A percentile compares a stretch with the other conserved stretches of the same genome.
These are phyloP conservation scores for Sporothrix curviconia DNA, from an alignment of 2,329 filamentous ascomycete species.

Conservation along the genomic window DNA sequence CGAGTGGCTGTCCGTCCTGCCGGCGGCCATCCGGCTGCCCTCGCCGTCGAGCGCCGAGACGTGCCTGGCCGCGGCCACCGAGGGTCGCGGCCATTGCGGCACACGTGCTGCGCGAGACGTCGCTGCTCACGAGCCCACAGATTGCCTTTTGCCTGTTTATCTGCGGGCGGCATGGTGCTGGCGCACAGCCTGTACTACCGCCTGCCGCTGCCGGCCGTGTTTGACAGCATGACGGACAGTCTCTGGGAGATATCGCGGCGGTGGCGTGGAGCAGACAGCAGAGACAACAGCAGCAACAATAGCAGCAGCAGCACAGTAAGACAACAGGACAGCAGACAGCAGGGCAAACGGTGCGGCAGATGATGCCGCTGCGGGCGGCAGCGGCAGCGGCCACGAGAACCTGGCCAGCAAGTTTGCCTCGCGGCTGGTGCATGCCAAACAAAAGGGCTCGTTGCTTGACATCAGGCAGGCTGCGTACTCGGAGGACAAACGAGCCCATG, in stretches of 20 bases:
- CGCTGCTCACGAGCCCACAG: constrained; percentile 28
- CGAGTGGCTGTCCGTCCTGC: constrained; percentile 24
- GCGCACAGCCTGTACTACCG: constrained; percentile 30
- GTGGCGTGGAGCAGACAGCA: constrained; percentile 28
- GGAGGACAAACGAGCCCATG: constrained; percentile 23
- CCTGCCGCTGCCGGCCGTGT: constrained; percentile 24
- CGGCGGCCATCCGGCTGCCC: constrained; percentile 32
- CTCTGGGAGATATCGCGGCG: constrained; percentile 31
- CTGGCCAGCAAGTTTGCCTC: constrained; percentile 31
- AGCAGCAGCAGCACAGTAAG: too few relatives aligned
- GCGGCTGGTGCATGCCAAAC: constrained; percentile 24
- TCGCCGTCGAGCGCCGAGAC: constrained; percentile 35
- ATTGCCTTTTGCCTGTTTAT: constrained; percentile 36
- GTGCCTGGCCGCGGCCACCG: constrained; percentile 32
- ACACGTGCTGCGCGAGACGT: constrained; percentile 30
- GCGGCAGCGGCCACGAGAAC: too few relatives aligned
- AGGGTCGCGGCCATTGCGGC: constrained; percentile 33
- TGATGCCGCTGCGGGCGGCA: too few relatives aligned
- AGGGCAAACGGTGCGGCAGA: too few relatives aligned
- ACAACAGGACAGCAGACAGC: too few relatives aligned
- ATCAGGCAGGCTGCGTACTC: constrained; percentile 30
- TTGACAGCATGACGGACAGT: constrained; percentile 29
- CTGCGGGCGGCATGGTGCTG: constrained; percentile 27
- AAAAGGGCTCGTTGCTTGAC: constrained; percentile 26
- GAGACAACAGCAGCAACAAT: background rate